Evolutionary conservation across 2,329 filamentous ascomycete genomes (phyloP).

Genomic region (Tolypocladium pustulatum): DNA sequence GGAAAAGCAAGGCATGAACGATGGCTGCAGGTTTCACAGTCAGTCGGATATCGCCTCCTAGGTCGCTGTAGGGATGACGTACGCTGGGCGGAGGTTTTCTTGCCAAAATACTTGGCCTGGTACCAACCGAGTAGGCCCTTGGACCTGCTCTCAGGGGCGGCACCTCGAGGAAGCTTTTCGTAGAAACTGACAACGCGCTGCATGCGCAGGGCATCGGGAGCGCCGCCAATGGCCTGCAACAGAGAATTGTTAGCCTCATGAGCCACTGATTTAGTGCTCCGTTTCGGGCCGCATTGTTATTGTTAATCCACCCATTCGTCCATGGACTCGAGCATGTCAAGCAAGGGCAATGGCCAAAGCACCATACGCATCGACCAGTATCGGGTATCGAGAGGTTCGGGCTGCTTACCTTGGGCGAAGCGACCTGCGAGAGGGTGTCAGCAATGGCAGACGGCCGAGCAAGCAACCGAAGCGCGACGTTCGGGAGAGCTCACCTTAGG

Average conservation of each 20-base stretch:
- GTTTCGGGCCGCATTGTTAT: neutral
- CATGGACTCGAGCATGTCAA: neutral
- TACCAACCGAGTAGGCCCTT: slow-evolving; percentile 81
- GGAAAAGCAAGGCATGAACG: slow-evolving; percentile 69
- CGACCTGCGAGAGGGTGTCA: slow-evolving; percentile 48
- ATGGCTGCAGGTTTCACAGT: slow-evolving; percentile 51
- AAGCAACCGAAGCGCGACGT: slow-evolving; percentile 4
- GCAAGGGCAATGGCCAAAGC: neutral
- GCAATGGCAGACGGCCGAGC: slow-evolving; percentile 18
- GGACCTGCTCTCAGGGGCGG: slow-evolving; percentile 72
- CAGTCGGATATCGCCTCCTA: slow-evolving; percentile 1
- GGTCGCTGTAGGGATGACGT: slow-evolving; percentile 31
- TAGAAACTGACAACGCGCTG: slow-evolving; percentile 97
- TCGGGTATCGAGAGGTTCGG: neutral
- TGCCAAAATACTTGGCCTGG: slow-evolving; percentile 87
- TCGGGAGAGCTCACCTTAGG: slow-evolving; percentile 67
- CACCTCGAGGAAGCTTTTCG: slow-evolving; percentile 90
- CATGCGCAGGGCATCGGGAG: slow-evolving; percentile 95
- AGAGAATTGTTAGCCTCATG: slow-evolving; percentile 23
- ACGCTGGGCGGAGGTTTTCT: slow-evolving; percentile 85
- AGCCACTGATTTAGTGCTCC: slow-evolving; percentile 2
- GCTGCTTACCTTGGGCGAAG: slow-evolving; percentile 63
- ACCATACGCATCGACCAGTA: neutral
- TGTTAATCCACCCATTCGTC: neutral
- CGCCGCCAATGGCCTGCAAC: slow-evolving; percentile 77